Evolutionary conservation across 495 filamentous ascomycete species (phyloP), one percentile per base, ranked within the genome.

Genomic region (Astrothelium subdiscretum): DNA sequence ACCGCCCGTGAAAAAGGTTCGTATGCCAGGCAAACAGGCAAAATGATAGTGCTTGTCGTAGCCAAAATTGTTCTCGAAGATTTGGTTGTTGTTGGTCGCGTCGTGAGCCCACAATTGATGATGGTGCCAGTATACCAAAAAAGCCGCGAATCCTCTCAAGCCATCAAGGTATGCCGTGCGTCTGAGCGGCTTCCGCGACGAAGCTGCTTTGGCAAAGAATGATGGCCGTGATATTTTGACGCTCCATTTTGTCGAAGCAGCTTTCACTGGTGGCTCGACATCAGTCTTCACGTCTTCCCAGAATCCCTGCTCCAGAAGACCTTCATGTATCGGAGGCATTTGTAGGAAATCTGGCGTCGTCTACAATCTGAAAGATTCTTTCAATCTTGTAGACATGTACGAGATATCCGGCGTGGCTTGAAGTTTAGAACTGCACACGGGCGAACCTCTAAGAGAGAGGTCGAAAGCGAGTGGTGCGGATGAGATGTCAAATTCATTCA

Each of bases 1-100:
- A 0, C 78, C 80, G 15, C 79, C 80, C 10, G 70, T 67, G 69
- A 72, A 81, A 67, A 73, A 75, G 67, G 59, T 79, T 68, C 65
- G 68, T 1, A 73, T 52, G 32, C 69, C 68, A 66, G 80, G 75
- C 31, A 81, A 77, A 32, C 74, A 73, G 31, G 61, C 66, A 31
- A 75, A 68, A 62, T 72, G 68, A 51, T 71, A 67, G 3, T 67
- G 52, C 10, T 62, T 58, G 1, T 74, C 59, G 58, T 68, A 75
- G 22, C 71, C 72, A 54, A 69, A 75, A 27, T 62, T 71, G 24
- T 71, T 65, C 59, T 75, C 70, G 44, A 74, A 66, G 52, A 67
- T 65, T 63, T 62, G 65, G n/a, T 52, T 67, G n/a, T 64, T 42
- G 22, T 31, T 62, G 20, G 60, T 57, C 31, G 61, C 66, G 38